Conservation (phyloP, 2,329 filamentous ascomycete genomes). For the Mycosphaerelloides madeirae region DNA sequence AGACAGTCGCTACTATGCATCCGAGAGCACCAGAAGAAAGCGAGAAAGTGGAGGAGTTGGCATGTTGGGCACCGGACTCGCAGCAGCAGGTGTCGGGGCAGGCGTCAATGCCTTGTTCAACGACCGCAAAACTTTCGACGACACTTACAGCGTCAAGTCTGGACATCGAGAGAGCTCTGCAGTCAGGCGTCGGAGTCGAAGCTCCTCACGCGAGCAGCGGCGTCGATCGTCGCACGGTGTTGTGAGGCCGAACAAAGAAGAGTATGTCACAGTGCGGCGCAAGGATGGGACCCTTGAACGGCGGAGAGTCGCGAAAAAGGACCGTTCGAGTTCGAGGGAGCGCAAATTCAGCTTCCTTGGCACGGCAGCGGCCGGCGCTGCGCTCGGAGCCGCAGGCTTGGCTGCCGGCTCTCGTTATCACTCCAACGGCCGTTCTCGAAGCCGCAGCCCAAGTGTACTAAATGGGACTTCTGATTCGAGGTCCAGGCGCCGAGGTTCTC, state of each 20-base stretch:
- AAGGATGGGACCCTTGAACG: conserved; percentile 31
- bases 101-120: conserved; percentile 52
- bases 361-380: conserved; percentile 21
- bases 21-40: conserved; percentile 43
- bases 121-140: conserved; percentile 52
- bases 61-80: conserved; percentile 52
- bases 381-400: conserved; percentile 21
- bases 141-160: conserved; percentile 56
- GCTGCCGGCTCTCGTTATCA: conserved; percentile 22
- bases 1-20: conserved; percentile 53
- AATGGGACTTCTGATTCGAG: conserved; percentile 3
- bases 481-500: conserved; percentile 12
- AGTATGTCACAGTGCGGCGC: conserved; percentile 25
- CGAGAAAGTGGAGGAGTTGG: conserved; percentile 40
- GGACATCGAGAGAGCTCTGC: conserved; percentile 42
- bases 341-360: conserved; percentile 20
- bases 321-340: conserved; percentile 32
- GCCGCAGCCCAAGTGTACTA: conserved; percentile 1
- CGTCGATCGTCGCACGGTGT: conserved; percentile 27
- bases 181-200: conserved; percentile 28
- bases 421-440: conserved; percentile 39
- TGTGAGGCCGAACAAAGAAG: conserved; percentile 14
- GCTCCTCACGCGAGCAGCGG: conserved; percentile 29
- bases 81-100: conserved; percentile 50
- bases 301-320: conserved; percentile 17